phyloP scores from a whole-genome alignment of 805 yeast genomes.

The Saturnispora sekii region DNA sequence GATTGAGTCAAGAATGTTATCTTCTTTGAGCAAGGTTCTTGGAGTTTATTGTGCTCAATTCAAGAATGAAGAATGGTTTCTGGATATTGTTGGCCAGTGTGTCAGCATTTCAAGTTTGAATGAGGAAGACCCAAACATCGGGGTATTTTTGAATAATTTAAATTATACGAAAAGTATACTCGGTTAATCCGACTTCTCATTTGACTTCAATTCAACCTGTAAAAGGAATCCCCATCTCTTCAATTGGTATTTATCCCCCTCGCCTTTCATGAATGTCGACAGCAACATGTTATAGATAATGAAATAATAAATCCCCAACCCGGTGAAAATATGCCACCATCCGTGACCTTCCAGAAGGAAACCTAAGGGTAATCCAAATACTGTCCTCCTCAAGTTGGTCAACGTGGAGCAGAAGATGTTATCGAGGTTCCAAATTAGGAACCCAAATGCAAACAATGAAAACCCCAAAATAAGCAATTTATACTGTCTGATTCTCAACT shows the following conservation, averaged over 20 bases:
- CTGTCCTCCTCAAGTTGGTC: conserved; percentile 44
- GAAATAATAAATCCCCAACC: conserved; percentile 80
- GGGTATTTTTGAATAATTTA: conserved; percentile 7
- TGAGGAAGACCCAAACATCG: background rate
- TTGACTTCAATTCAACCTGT: conserved; percentile 27
- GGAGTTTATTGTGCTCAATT: conserved; percentile 7
- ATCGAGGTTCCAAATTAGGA: conserved; percentile 81
- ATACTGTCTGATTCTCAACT: conserved; percentile 18
- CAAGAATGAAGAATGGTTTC: conserved; percentile 8
- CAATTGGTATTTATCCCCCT: conserved; percentile 45
- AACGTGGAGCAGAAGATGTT: conserved; percentile 64
- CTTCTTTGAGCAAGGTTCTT: conserved; percentile 8
- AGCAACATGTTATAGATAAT: conserved; percentile 70
- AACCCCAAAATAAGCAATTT: conserved; percentile 24
- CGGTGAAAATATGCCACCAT: conserved; percentile 93
- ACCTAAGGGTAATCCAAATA: conserved; percentile 75
- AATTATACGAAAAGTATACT: conserved; percentile 5
- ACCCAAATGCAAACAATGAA: conserved; percentile 56
- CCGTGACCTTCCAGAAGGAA: conserved; percentile 85
- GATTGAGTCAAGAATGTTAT: conserved; percentile 7
- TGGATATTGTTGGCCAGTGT: background rate
- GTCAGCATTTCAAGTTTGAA: background rate
- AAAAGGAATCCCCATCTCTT: conserved; percentile 50
- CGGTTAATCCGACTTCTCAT: background rate
- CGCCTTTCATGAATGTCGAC: conserved; percentile 53